A percentile compares a stretch with the other conserved stretches of the same genome.
phyloP scores from a whole-genome alignment of 371 early-diverging fungal species.

The Capniomyces stellatus region DNA sequence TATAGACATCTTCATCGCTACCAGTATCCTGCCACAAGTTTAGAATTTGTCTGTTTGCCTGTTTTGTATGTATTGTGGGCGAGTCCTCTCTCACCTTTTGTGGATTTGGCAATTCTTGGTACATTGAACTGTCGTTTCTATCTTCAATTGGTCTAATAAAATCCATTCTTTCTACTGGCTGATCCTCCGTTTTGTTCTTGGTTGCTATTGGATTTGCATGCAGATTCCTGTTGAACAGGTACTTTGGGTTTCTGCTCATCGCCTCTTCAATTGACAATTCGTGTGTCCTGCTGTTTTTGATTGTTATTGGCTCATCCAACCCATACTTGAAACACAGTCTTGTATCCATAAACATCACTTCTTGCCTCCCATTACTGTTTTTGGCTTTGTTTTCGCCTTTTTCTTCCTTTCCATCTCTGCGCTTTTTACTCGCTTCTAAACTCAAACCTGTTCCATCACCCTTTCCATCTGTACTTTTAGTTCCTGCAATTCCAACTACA shows the following conservation, averaged over 20 bases:
- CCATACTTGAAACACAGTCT: no score
- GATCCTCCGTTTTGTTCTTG: no score
- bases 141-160: no score
- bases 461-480: not conserved
- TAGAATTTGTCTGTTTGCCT: slow-evolving; percentile 36
- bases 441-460: not conserved
- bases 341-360: no score
- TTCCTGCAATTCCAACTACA: not conserved
- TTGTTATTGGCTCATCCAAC: no score
- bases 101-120: not conserved
- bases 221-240: not conserved
- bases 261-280: slow-evolving; percentile 31
- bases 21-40: slow-evolving; percentile 30
- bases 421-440: not conserved
- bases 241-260: slow-evolving; percentile 5
- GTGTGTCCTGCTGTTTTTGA: slow-evolving; percentile 2
- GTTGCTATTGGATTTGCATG: no score
- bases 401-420: not conserved
- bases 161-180: no score
- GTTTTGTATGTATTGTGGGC: slow-evolving; percentile 46
- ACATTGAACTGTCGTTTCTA: not conserved
- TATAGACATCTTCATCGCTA: not conserved
- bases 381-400: no score
- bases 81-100: slow-evolving; percentile 10
- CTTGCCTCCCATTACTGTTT: no score